These are phyloP conservation scores for Akebia trifoliata DNA, from an alignment of 164 flowering plant genomes.

Conservation along the genomic window DNA sequence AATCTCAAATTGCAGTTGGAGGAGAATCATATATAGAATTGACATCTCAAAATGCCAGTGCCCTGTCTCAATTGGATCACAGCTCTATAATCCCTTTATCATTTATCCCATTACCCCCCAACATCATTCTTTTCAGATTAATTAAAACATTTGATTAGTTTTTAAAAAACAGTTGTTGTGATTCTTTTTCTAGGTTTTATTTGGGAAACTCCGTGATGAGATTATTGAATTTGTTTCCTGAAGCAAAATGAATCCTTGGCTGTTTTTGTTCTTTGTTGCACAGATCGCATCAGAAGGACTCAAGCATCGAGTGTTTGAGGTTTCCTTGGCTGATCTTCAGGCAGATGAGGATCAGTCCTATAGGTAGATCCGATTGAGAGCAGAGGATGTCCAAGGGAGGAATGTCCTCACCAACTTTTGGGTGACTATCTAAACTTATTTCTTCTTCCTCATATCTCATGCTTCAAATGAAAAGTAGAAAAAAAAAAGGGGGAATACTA, in stretches of 20 bases:
- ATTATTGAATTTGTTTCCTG: background rate
- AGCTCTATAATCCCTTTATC: no score
- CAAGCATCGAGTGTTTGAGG: slow-evolving; percentile 35
- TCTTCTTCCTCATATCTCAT: no score
- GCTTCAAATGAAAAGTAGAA: background rate
- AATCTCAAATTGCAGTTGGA: no score
- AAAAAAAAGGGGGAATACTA: background rate
- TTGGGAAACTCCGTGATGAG: background rate
- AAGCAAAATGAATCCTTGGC: background rate
- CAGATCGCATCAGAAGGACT: slow-evolving; percentile 44
- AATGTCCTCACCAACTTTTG: slow-evolving; percentile 41
- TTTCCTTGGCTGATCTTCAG: slow-evolving; percentile 34
- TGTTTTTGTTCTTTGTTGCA: background rate
- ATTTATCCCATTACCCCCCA: no score
- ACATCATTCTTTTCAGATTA: no score
- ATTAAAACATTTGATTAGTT: no score
- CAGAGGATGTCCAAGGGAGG: slow-evolving; percentile 37
- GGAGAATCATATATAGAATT: no score
- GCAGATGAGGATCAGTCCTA: slow-evolving; percentile 36
- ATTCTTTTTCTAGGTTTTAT: no score
- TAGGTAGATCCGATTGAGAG: slow-evolving; percentile 33
- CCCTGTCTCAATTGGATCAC: no score
- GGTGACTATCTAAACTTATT: slow-evolving; percentile 11
- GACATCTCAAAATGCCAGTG: no score
- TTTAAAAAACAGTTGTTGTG: no score